Conservation (phyloP, 2,329 filamentous ascomycete genomes). For the Truncatella angustata region DNA sequence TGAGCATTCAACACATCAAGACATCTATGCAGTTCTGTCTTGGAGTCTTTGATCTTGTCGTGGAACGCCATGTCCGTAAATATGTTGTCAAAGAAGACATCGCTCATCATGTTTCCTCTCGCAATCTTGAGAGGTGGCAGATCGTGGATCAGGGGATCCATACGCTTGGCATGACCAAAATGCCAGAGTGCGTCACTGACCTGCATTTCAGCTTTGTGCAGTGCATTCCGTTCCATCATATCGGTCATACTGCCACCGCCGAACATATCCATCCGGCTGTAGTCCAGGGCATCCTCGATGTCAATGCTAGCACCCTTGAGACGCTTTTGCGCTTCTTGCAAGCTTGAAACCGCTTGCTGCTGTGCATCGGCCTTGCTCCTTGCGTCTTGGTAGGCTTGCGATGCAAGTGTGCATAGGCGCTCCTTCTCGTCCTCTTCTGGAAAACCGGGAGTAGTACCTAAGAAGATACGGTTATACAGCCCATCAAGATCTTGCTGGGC, state of each 20-base stretch:
- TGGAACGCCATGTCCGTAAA: conserved; percentile 52
- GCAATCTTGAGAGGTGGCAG: conserved; percentile 42
- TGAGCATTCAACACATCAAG: conserved; percentile 29
- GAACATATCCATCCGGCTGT: conserved; percentile 46
- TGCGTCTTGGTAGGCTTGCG: conserved; percentile 35
- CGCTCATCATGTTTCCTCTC: conserved; percentile 43
- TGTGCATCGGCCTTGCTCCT: conserved; percentile 37
- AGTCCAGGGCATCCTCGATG: conserved; percentile 40
- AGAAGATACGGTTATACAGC: conserved; percentile 54
- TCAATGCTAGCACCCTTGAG: conserved; percentile 33
- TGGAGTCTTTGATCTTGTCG: conserved; percentile 46
- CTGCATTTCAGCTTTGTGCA: conserved; percentile 44
- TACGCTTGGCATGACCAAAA: conserved; percentile 36
- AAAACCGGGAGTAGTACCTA: conserved; percentile 49
- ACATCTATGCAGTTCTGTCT: conserved; percentile 34
- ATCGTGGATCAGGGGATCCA: conserved; percentile 35
- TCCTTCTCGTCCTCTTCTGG: conserved; percentile 53
- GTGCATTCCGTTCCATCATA: conserved; percentile 52
- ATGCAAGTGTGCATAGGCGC: conserved; percentile 29
- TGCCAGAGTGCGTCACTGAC: conserved; percentile 39
- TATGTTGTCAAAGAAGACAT: conserved; percentile 56
- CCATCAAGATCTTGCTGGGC: conserved; percentile 47
- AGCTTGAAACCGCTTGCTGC: conserved; percentile 35
- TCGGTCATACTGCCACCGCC: conserved; percentile 47
- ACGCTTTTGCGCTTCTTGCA: conserved; percentile 36